Evolutionary conservation across 2,329 filamentous ascomycete species (phyloP), one percentile per base, ranked within the genome.

Genomic region (Graphilbum ipis-grandicollis): DNA sequence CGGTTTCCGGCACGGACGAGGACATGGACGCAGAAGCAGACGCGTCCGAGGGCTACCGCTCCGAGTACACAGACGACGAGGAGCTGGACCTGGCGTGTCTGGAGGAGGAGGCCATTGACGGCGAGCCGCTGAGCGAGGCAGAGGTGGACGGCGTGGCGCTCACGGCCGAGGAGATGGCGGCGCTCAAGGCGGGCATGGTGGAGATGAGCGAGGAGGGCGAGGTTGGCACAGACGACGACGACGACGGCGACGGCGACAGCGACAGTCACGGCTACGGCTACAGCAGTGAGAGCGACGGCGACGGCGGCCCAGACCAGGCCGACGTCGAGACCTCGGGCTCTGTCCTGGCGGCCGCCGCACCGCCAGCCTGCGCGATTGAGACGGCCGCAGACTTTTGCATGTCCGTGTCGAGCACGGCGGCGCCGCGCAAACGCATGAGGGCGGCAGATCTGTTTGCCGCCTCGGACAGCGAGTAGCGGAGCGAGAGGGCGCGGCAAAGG

Each of bases 371-470:
- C 21, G 6, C 6, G 21, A 10, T 10, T 10, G 21, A 23, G 21
- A 23, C 21, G 21, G 21, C 21, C 21, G 21, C 6, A 23, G 21
- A 46, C 23, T 50, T 46, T 43, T 48, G 45, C 44, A 48, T 48
- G 41, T 44, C 39, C 12, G 42, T 33, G 18, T 43, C 41, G 22
- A 46, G 49, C 8, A 34, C 44, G 37, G 47, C 50, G 34, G 42
- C 48, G 39, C 50, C 62, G 44, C 62, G 69, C 47, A 78, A 70
- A 50, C 68, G 79, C 43, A 78, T 82, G 55, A 74, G 75, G 46
- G 81, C 82, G 5, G 79, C 80, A 46, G 82, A 90, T 51, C 86
- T 90, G 81, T 92, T 90, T 68, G 81, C 79, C 10, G 79, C 80
- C 52, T 80, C 77, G 5, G 80, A 55, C 30, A 59, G 54, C 22